phyloP scores from a whole-genome alignment of 495 filamentous ascomycete genomes.

The Halenospora varia region DNA sequence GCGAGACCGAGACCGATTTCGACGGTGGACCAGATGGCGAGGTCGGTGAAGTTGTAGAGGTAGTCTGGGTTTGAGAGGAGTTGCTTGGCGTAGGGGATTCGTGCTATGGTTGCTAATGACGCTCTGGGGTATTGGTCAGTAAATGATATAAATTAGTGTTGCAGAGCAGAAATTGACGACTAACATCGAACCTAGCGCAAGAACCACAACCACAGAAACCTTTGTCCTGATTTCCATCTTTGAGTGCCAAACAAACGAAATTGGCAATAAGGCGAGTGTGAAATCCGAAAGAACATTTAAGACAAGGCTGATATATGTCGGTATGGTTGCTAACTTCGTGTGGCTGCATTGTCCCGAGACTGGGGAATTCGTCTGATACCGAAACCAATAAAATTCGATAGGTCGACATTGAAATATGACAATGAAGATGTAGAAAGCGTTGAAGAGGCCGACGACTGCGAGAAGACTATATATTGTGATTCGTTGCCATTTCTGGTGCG shows the following conservation, averaged over 20 bases:
- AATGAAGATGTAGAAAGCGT: slow-evolving; percentile 32
- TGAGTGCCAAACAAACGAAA: slow-evolving; percentile 36
- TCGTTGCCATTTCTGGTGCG: slow-evolving; percentile 29
- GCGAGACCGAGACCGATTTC: slow-evolving; percentile 25
- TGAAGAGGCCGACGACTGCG: slow-evolving; percentile 23
- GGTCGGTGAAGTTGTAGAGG: slow-evolving; percentile 18
- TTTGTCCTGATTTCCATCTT: slow-evolving; percentile 31
- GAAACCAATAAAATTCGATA: slow-evolving; percentile 30
- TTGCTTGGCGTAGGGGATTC: slow-evolving; percentile 30
- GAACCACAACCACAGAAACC: slow-evolving; percentile 26
- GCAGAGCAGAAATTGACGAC: slow-evolving; percentile 11
- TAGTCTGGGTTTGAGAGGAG: slow-evolving; percentile 21
- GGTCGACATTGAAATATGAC: slow-evolving; percentile 39
- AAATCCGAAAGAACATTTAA: slow-evolving; percentile 26
- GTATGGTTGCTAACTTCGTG: slow-evolving; percentile 13
- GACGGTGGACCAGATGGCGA: slow-evolving; percentile 29
- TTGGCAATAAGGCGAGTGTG: slow-evolving; percentile 30
- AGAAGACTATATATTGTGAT: slow-evolving; percentile 30
- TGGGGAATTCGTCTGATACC: slow-evolving; percentile 7
- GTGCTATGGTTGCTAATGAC: slow-evolving; percentile 28
- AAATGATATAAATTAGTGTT: not conserved
- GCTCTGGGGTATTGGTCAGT: slow-evolving; percentile 4
- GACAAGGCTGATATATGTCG: slow-evolving; percentile 10
- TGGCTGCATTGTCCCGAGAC: not conserved
- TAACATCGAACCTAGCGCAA: slow-evolving; percentile 30